Evolutionary conservation across 2,329 filamentous ascomycete species (phyloP), one percentile per base, ranked within the genome.

Genomic region (Ophiocordyceps camponoti-floridani): DNA sequence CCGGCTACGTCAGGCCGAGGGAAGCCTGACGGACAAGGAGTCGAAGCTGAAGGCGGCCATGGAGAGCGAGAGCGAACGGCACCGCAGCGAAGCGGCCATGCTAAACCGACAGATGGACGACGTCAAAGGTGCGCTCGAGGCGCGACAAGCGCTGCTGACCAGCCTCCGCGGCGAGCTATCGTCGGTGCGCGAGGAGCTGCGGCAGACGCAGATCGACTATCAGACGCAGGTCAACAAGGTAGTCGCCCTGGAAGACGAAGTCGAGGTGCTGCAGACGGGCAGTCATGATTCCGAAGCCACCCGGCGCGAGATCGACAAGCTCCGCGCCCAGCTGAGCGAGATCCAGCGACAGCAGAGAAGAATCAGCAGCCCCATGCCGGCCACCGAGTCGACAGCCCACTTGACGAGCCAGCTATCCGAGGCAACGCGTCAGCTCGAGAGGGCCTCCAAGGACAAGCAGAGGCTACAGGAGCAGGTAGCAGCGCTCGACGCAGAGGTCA

Each of bases 71-170:
- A 73, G 73, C 42, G 73, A 84, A 49, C 77, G 83, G 23, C 79
- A 91, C 54, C 71, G 72, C 49, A 76, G 73, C 45, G 82, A 89
- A 53, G 82, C 89, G 56, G 73, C 73, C 11, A 63, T 79, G 8
- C 65, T 94, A 43, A 75, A 68, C 48, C 71, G 74, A n/a, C 84
- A 91, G 57, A 76, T 94, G 44, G 74, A 82, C 42, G 79, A 82
- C 43, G 67, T 91, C 10, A 79, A 82, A 53, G 72, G 77, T 42
- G 83, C 86, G 47, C 68, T 91, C 12, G 72, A 81, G 46, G 67
- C 73, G 27, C 77, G 81, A 49, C 75, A 82, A 54, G 64, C 70
- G n/a, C 67, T 75, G 40, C 60, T 85, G 6, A 81, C 81, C 16
- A 72, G 75, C 43, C 66, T 82, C 26, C 74, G 79, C 44, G 71